These are phyloP conservation scores for Scheffersomyces spartinae DNA, from an alignment of 805 yeast genomes.

Conservation along the genomic window DNA sequence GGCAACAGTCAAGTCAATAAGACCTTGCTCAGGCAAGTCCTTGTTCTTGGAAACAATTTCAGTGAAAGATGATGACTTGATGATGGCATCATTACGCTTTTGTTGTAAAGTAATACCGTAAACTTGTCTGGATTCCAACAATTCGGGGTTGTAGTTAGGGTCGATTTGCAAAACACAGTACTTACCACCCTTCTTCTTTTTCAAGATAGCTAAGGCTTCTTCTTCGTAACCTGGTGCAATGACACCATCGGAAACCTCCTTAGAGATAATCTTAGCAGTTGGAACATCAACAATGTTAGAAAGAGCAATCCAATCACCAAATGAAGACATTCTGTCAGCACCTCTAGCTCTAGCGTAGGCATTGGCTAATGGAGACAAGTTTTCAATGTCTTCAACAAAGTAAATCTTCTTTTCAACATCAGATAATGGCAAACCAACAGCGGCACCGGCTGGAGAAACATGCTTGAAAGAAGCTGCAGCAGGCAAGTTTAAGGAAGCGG, in stretches of 20 bases:
- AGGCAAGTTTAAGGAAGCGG: conserved; percentile 87
- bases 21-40: conserved; percentile 80
- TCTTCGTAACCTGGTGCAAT: conserved; percentile 95
- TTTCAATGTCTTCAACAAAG: conserved; percentile 90
- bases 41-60: conserved; percentile 86
- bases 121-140: conserved; percentile 83
- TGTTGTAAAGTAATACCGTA: conserved; percentile 93
- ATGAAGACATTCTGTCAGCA: conserved; percentile 98
- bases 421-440: conserved; percentile 87
- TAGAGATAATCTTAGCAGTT: conserved; percentile 93
- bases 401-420: conserved; percentile 91
- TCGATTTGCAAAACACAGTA: conserved; percentile 94
- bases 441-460: conserved; percentile 98
- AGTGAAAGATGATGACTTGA: conserved; percentile 79
- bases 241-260: conserved; percentile 97
- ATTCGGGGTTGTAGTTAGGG: conserved; percentile 80
- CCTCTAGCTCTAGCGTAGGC: conserved; percentile 99
- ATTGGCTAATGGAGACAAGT: conserved; percentile 90
- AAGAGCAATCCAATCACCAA: conserved; percentile 96
- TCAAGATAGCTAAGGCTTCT: conserved; percentile 81
- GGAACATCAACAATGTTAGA: conserved; percentile 93
- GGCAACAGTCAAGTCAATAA: conserved; percentile 90
- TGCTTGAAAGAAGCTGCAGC: conserved; percentile 99
- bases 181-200: conserved; percentile 93
- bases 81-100: conserved; percentile 95